Evolutionary conservation across 345 rosid species (phyloP).

Genomic region (Eucalyptus polybractea): DNA sequence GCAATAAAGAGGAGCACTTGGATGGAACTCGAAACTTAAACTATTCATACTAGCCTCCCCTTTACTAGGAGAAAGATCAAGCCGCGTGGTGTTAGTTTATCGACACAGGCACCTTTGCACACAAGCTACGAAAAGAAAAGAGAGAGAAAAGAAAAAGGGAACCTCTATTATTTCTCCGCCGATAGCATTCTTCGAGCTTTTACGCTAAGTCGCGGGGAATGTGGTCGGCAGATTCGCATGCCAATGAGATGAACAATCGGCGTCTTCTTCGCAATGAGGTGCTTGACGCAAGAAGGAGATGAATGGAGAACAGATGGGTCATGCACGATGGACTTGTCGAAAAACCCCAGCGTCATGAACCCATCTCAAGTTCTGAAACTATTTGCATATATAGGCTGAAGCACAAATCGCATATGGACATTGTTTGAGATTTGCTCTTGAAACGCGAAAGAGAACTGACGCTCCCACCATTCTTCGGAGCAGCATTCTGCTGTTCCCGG

Average conservation of each 20-base stretch:
- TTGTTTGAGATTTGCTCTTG: neutral
- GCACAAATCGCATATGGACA: neutral
- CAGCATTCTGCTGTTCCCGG: neutral
- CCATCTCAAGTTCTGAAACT: neutral
- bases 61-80: neutral
- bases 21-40: neutral
- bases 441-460: neutral
- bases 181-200: neutral
- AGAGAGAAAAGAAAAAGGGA: neutral
- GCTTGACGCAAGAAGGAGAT: neutral
- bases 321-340: neutral
- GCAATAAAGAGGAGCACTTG: slow-evolving; percentile 20
- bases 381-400: neutral
- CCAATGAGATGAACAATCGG: neutral
- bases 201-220: neutral
- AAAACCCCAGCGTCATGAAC: neutral
- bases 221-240: neutral
- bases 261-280: neutral
- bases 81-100: neutral
- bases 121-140: neutral
- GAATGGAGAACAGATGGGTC: neutral
- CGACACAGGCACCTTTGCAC: neutral
- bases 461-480: neutral
- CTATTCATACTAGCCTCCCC: neutral
- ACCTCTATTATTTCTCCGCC: neutral